Base-by-base conservation (phyloP, 805 yeast genomes). In the Yamadazyma nakazawae region DNA sequence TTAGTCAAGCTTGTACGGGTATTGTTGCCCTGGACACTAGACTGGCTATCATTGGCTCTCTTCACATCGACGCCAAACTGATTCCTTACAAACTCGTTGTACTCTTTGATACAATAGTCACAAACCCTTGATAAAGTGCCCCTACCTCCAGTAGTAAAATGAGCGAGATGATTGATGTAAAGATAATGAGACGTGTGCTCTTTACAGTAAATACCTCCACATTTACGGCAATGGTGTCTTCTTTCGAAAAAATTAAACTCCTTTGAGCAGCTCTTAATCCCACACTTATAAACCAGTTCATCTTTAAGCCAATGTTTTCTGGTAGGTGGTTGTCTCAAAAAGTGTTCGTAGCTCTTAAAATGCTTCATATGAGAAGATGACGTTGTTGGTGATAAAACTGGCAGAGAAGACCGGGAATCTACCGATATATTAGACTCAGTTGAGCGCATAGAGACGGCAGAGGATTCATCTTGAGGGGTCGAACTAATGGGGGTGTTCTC, bases 191-290 rank as follows among this genome's bases (percentile, higher is more conserved):
- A 68, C 3, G 83, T 75, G 63, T 88, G 91, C 50, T 77, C 80
- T 30, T 81, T 79, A 63, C 96, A 87, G 58, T 80, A 87, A 17
- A 87, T 79, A 35, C 85, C 88, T 32, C 96, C 96, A 63, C 96
- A 87, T 60, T 84, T 83, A 45, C 96, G 78, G 61, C 96, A 87
- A 68, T 87, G 96, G 60, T 87, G 96, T 52, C 83, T 76, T 56
- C 91, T 78, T 62, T 78, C 96, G 70, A 82, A 85, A 56, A 83
- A 82, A 32, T 90, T 84, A 67, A 92, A 91, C 14, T 72, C 60
- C 56, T 76, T 79, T 43, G 75, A 69, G 66, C 98, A 92, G 21
- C 48, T 7, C 4, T 59, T 51, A 19, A 76, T 74, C 12, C 79
- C 75, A 63, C 98, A 92, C 42, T 77, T 73, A 40, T 72, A 63